phyloP scores from a whole-genome alignment of 805 yeast species.

The Jamesozyma piceae region DNA sequence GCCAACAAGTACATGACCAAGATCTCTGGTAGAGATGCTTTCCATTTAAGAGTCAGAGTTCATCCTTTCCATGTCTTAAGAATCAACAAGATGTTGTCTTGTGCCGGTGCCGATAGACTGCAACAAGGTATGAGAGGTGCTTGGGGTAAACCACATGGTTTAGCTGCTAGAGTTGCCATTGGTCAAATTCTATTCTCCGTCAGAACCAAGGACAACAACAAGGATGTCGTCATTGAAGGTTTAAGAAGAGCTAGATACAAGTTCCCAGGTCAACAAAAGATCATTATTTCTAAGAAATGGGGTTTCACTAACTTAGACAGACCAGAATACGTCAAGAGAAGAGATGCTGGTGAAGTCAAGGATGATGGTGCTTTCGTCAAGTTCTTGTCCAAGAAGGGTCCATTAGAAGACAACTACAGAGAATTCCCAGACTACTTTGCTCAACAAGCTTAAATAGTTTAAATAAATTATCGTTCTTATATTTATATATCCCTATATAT shows the following conservation, averaged over 20 bases:
- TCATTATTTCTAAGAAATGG: slow-evolving; percentile 99
- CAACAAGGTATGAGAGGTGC: slow-evolving; percentile 99
- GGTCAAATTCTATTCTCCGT: slow-evolving; percentile 97
- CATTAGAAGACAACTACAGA: slow-evolving; percentile 80
- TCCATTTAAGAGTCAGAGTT: slow-evolving; percentile 99
- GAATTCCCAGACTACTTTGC: slow-evolving; percentile 82
- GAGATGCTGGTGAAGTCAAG: slow-evolving; percentile 96
- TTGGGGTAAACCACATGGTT: slow-evolving; percentile 99
- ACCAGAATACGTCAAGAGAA: slow-evolving; percentile 87
- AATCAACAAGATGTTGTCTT: slow-evolving; percentile 99
- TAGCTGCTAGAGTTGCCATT: slow-evolving; percentile 97
- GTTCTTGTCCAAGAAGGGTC: slow-evolving; percentile 96
- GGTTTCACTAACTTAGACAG: slow-evolving; percentile 99
- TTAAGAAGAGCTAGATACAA: slow-evolving; percentile 99
- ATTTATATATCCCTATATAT: background rate
- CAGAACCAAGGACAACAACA: slow-evolving; percentile 97
- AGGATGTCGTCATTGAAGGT: slow-evolving; percentile 96
- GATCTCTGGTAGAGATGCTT: slow-evolving; percentile 96
- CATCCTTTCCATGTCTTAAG: slow-evolving; percentile 99
- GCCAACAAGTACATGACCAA: slow-evolving; percentile 99
- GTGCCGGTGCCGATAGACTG: slow-evolving; percentile 99
- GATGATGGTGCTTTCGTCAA: slow-evolving; percentile 99
- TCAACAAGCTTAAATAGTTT: slow-evolving; percentile 37
- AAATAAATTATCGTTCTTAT: slow-evolving; percentile 16
- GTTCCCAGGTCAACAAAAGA: slow-evolving; percentile 99